Evolutionary conservation across 805 yeast genomes (phyloP).

Genomic region (fission yeast (Schizosaccharomyces pombe)): DNA sequence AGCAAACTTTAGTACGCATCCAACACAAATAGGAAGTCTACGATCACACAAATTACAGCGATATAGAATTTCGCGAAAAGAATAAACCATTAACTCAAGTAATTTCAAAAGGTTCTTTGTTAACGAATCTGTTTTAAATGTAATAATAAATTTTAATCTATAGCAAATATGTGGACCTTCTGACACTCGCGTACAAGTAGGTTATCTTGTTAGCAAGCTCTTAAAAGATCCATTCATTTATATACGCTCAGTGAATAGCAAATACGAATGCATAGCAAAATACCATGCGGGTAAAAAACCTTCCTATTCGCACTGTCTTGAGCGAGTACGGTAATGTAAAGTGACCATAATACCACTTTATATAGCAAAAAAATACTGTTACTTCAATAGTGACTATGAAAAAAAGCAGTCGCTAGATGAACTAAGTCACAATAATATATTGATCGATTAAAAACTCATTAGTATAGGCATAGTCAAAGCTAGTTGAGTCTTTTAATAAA

Average conservation of each 20-base stretch:
- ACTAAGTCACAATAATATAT: too few relatives aligned
- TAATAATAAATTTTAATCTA: too few relatives aligned
- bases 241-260: slow-evolving; percentile 3
- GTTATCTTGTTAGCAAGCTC: background rate
- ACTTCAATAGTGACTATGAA: too few relatives aligned
- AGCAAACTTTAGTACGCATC: background rate
- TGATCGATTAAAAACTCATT: too few relatives aligned
- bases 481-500: too few relatives aligned
- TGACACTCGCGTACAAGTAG: slow-evolving; percentile 2
- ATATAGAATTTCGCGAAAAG: too few relatives aligned
- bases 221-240: background rate
- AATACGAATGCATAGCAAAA: background rate
- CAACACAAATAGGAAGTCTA: background rate
- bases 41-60: background rate
- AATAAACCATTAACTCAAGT: background rate
- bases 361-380: background rate
- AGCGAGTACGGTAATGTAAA: background rate
- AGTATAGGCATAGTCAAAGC: too few relatives aligned
- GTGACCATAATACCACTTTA: background rate
- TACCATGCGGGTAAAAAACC: background rate
- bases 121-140: too few relatives aligned
- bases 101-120: background rate
- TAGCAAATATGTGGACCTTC: background rate
- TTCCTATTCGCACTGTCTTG: background rate
- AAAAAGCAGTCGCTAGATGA: too few relatives aligned